Base-by-base conservation (phyloP, 2,329 filamentous ascomycete species). In the Xylaria sp. region DNA sequence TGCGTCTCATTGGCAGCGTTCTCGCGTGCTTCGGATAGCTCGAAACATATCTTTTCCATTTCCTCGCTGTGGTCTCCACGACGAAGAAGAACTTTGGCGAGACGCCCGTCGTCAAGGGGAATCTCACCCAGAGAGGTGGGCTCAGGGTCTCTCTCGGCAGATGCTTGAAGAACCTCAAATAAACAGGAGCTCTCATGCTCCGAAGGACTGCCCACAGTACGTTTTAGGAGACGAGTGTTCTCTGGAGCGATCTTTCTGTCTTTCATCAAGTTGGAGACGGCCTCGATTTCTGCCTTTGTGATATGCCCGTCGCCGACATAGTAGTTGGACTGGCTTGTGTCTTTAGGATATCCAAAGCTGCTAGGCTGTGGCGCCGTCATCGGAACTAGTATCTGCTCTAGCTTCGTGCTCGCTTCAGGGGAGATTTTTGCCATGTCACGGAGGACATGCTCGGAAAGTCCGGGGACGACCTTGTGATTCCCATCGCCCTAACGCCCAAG, bases 381-480 rank as follows among this genome's bases (percentile, higher is more conserved):
- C 4, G 64, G 32, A 6, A 36, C 30, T 12, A 57, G 3, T 19
- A 67, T 36, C 11, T 8, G 12, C 17, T 42, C 50, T 1, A 63
- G 50, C 3, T 24, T 34, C 2, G 14, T 27, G n/a, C 17, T 54
- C 27, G 59, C 39, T 2, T 39, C 21, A 3, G 58, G 53, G 5
- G 42, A 63, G 4, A 54, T 36, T 11, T 12, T 57, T 84, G 47
- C 75, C 50, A 54, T 27, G 57, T 19, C 47, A 24, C 53, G 72
- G 47, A 48, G 59, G 36, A 24, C 57, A n/a, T 71, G 66, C 42
- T 56, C 32, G 2, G 68, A 63, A 11, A 77, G 58, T n/a, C 60
- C 58, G 5, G 76, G 75, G 3, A 69, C 59, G 58, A 77, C 74
- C 59, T 78, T 77, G 19, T 75, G 75, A 57, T 76, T 74, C 1